A percentile compares a stretch with the other conserved stretches of the same genome.
Conservation (phyloP, 2,329 filamentous ascomycete species). For the Coniella lustricola region DNA sequence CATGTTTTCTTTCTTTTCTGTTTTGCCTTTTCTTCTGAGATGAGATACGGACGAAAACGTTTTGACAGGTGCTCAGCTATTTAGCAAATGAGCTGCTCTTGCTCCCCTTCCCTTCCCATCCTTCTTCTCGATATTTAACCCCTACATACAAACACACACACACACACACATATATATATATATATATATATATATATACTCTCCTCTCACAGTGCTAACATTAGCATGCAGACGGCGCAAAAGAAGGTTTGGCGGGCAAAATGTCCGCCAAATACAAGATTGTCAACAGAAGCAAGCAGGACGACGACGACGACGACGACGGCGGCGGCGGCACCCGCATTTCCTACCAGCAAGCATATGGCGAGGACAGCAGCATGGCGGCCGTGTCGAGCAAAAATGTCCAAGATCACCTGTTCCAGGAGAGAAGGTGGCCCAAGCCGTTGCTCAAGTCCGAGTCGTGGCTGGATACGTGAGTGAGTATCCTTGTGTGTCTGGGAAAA, state of each 20-base stretch:
- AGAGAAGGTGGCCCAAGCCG: neutral
- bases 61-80: no score
- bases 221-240: neutral
- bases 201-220: neutral
- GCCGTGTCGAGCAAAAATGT: neutral
- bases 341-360: neutral
- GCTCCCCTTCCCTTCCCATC: no score
- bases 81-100: no score
- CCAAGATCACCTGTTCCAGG: neutral
- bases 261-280: constrained; percentile 1
- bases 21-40: no score
- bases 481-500: no score
- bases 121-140: no score
- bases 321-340: neutral
- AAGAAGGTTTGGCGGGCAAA: constrained; percentile 2
- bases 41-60: no score
- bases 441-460: neutral
- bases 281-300: neutral
- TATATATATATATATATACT: no score
- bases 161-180: no score
- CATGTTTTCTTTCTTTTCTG: neutral
- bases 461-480: neutral
- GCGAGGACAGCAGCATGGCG: neutral
- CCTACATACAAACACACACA: no score
- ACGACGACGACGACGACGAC: no score